Base-by-base conservation (phyloP, 2,329 filamentous ascomycete genomes). In the Paraphoma chrysanthemicola region DNA sequence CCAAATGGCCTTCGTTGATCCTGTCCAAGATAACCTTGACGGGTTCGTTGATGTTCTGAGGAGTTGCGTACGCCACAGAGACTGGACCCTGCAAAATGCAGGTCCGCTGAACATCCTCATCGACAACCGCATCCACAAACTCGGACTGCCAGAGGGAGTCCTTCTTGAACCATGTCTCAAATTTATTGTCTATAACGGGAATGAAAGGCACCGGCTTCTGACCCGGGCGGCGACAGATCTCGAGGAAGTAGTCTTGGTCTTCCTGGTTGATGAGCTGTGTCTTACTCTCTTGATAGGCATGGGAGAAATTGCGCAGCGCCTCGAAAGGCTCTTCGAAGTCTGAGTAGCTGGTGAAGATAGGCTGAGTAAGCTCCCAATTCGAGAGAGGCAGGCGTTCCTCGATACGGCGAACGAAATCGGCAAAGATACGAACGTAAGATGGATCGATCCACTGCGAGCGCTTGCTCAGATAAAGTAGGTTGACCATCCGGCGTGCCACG, bases 391-490 rank as follows among this genome's bases (percentile, higher is more conserved):
- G 42, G 30, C 63, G 54, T n/a, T 60, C 56, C 10, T 54, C 53
- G 18, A 61, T 46, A 11, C 58, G 49, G 72, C 92, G 91, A 66
- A 97, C 93, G 78, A 96, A 97, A 77, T 97, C 92, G 46, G 90
- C 92, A 7, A 91, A 92, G 47, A 97, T 85, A 64, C 85, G 88
- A 57, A 85, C 85, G 67, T 91, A 90, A 0, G 92, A 92, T 30
- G 86, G 83, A 72, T 97, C 93, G 58, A 97, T 97, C 93, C 93
- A 97, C 60, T 93, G 87, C 67, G 87, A 86, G 80, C 96, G 90
- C 75, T 96, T 92, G 81, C 92, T 92, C 72, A 97, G 90, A 71
- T 93, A 97, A 79, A 96, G 90, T 54, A 97, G 85, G 62, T 95
- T 91, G 5, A 96, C 90, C 86, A 97, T 89, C 56, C 93, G 90